Conservation (phyloP, 2,329 filamentous ascomycete species). For the Talaromyces sp. region DNA sequence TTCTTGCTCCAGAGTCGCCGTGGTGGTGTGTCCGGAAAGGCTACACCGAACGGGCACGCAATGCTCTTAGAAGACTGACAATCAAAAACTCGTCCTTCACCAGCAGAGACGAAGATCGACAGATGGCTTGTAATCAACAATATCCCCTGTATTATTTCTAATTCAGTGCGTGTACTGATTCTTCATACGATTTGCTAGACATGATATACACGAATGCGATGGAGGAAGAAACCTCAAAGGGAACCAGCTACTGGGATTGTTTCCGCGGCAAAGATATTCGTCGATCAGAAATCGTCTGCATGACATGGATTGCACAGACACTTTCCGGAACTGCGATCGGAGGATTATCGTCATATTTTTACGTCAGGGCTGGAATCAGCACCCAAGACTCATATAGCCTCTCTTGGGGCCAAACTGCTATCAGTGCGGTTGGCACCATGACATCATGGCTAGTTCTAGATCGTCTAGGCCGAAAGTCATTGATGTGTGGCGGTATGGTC, state of each 20-base stretch:
- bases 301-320: slow-evolving; percentile 31
- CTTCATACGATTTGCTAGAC: background rate
- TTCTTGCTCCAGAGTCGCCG: slow-evolving; percentile 29
- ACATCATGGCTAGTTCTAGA: slow-evolving; percentile 45
- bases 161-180: too few relatives aligned
- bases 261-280: slow-evolving; percentile 28
- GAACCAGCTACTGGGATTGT: slow-evolving; percentile 25
- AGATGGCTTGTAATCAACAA: background rate
- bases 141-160: background rate
- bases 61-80: slow-evolving; percentile 29
- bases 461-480: slow-evolving; percentile 33
- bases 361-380: slow-evolving; percentile 32
- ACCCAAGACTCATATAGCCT: slow-evolving; percentile 31
- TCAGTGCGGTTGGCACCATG: slow-evolving; percentile 50
- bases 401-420: slow-evolving; percentile 55
- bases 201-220: slow-evolving; percentile 33
- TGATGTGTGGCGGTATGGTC: slow-evolving; percentile 30
- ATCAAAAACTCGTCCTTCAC: slow-evolving; percentile 20
- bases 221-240: slow-evolving; percentile 17
- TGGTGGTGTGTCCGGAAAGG: slow-evolving; percentile 38
- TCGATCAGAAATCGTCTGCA: slow-evolving; percentile 39
- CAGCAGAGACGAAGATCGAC: slow-evolving; percentile 22
- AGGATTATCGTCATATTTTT: slow-evolving; percentile 33
- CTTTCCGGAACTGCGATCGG: slow-evolving; percentile 27
- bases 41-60: slow-evolving; percentile 27